phyloP scores from a whole-genome alignment of 1,139 yeast species.

The Yamadazyma epiphylla region DNA sequence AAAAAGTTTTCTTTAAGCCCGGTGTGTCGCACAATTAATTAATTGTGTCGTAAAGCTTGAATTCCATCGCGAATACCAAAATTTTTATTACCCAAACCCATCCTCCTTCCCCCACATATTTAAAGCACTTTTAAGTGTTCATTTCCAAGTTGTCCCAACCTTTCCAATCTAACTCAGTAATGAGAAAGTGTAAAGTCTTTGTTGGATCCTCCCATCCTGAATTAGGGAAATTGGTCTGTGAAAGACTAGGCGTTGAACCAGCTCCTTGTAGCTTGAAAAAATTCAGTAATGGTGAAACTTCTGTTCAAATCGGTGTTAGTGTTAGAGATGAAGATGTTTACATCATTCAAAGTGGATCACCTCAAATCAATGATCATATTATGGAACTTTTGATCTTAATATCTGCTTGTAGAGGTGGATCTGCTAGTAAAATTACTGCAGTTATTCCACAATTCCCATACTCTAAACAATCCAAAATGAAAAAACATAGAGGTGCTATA shows the following conservation, averaged over 20 bases:
- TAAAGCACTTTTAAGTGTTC: too few species aligned
- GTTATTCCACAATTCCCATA: constrained; percentile 97
- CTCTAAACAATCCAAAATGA: constrained; percentile 96
- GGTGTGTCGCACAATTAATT: too few species aligned
- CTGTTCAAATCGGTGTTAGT: constrained; percentile 74
- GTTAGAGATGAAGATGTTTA: constrained; percentile 94
- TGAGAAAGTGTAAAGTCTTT: constrained; percentile 97
- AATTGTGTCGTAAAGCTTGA: too few species aligned
- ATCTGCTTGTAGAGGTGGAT: constrained; percentile 95
- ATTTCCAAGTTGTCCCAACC: constrained; percentile 1
- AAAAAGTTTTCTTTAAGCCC: too few species aligned
- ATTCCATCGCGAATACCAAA: too few species aligned
- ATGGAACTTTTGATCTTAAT: constrained; percentile 94
- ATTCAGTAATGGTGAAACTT: constrained; percentile 95
- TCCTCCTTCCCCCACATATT: too few species aligned
- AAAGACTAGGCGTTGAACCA: constrained; percentile 88
- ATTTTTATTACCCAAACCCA: too few species aligned
- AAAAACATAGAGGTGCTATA: constrained; percentile 96
- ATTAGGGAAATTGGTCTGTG: constrained; percentile 85
- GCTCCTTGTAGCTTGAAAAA: constrained; percentile 89
- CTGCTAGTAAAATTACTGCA: constrained; percentile 94
- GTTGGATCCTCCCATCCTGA: constrained; percentile 97
- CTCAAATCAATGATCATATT: constrained; percentile 86
- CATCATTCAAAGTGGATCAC: constrained; percentile 90
- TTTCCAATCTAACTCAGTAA: constrained; percentile 17